Base-by-base conservation (phyloP, 1,284 basidiomycete species). In the Caloboletus firmus region DNA sequence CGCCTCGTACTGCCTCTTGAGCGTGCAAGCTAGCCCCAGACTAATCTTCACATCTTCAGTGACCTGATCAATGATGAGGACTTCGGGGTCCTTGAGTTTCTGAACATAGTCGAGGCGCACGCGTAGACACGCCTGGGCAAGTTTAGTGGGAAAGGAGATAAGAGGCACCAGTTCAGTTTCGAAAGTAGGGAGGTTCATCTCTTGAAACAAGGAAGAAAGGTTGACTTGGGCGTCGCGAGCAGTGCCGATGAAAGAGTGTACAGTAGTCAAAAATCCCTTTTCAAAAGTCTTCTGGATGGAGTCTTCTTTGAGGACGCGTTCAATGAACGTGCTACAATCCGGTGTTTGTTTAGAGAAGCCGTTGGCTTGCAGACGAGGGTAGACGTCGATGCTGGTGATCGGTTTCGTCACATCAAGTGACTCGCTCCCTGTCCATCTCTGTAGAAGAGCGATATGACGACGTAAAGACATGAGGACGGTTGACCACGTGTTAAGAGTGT, bases 251-350 rank as follows among this genome's bases (percentile, higher is more conserved):
- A 97, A 88, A 18, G 85, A 79, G 68, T 95, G 89, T 20, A 97
- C 85, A 35, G 92, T 93, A 45, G 87, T 85, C 62, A 99, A 83
- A 55, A 94, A 94, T 26, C 94, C 91, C 67, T 91, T 93, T 73
- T 97, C 94, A 69, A 99, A 98, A 4, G 93, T 95, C 49, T 90
- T 82, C 71, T 97, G 91, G 63, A 98, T 86, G 17, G 89, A 91
- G 65, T 98, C 96, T 72, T 99, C 97, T 70, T 98, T 98, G 56
- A 98, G 81, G 39, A 99, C 79, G 36, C 94, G 85, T 70, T 99
- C 97, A 34, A 98, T 89, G 69, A 99, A 99, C 63, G 84, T 91
- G 57, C 80, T 88, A 55, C 79, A 81, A 61, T 84, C 82, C 17
- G 79, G 69, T 35, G 79, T 67, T 54, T 66, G 62, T 36, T 83